phyloP scores from a whole-genome alignment of 345 rosid species.

The Salix udensis region DNA sequence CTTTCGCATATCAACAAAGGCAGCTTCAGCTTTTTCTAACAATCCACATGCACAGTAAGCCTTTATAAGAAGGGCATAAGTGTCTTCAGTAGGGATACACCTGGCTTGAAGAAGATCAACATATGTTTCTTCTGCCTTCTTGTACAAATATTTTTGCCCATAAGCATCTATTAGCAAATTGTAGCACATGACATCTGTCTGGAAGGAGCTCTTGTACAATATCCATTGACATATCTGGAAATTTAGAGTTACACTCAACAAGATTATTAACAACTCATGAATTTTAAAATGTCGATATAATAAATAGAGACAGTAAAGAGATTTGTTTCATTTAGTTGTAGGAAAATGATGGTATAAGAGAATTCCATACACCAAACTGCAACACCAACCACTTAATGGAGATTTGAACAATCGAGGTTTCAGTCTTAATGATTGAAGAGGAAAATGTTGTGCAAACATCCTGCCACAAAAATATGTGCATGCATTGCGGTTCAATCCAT shows the following conservation, averaged over 20 bases:
- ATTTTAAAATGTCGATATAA: too few relatives aligned
- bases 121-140: slow-evolving; percentile 67
- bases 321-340: too few relatives aligned
- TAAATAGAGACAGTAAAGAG: too few relatives aligned
- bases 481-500: too few relatives aligned
- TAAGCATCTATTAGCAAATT: slow-evolving; percentile 87
- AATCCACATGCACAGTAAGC: slow-evolving; percentile 63
- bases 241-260: slow-evolving; percentile 6
- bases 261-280: too few relatives aligned
- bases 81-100: slow-evolving; percentile 83
- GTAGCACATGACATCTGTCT: slow-evolving; percentile 78
- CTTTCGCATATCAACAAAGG: slow-evolving; percentile 71
- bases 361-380: background rate
- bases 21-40: slow-evolving; percentile 66
- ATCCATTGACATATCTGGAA: slow-evolving; percentile 84
- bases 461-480: background rate
- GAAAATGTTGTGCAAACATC: too few relatives aligned
- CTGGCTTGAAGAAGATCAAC: slow-evolving; percentile 69
- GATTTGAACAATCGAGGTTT: too few relatives aligned
- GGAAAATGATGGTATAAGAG: too few relatives aligned
- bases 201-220: slow-evolving; percentile 71
- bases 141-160: slow-evolving; percentile 57
- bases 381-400: too few relatives aligned
- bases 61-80: slow-evolving; percentile 79
- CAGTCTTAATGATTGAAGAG: slow-evolving; percentile 4